Base-by-base conservation (phyloP, 805 yeast genomes). In the Hanseniaspora occidentalis region DNA sequence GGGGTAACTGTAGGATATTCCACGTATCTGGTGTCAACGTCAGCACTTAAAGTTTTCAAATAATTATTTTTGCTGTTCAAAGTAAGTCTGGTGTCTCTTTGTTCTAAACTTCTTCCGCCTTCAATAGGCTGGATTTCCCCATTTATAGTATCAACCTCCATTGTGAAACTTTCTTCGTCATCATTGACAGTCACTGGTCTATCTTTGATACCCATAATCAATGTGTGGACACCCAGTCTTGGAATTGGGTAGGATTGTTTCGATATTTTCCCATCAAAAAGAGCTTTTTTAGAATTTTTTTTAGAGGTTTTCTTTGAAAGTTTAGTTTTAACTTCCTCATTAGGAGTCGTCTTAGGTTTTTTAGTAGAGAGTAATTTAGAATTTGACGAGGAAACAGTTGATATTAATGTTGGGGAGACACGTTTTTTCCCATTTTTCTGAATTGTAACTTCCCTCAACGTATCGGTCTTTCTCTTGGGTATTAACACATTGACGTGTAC, bases 381-480 rank as follows among this genome's bases (percentile, higher is more conserved):
- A 6, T n/a, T 11, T 9, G 31, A 6, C 4, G 22, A 8, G 11
- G 67, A 9, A 11, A 23, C 54, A 1, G 71, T 54, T 1, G 88
- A 74, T 3, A 81, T 68, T 11, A 81, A 57, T 18, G 77, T 65
- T 4, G 92, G 94, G 1, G 83, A 72, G 2, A 83, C 85, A 48
- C 92, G 61, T 49, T 81, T 82, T 51, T 75, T 76, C 3, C 92
- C 92, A 29, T 79, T 78, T 49, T 83, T 81, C 1, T 88, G 74
- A 4, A 82, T 69, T 2, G 82, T 70, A 1, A 78, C 70, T 42
- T 60, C 77, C 71, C 56, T 65, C 39, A 51, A 58, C 10, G 40
- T 47, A 19, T 47, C 54, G 16, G 50, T 53, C 42, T 52, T 53
- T 35, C 55, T 47, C 35, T 57, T 59, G 14, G 60, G 60, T 29